Conservation (phyloP, 495 filamentous ascomycete genomes). For the Talaromyces ruber region DNA sequence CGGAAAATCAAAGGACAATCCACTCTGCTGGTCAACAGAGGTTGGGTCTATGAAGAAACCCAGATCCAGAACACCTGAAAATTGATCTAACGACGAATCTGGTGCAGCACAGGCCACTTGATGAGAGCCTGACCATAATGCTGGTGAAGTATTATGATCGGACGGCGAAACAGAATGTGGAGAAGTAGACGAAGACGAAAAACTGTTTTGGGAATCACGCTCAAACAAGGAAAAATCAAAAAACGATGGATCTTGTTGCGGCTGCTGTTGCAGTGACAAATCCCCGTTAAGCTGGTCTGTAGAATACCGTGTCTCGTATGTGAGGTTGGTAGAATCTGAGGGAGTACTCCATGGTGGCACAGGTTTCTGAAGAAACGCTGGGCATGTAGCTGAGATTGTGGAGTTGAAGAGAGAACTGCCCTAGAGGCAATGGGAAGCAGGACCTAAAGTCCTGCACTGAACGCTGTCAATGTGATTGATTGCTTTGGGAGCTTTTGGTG, state of each 20-base stretch:
- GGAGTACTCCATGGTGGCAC: conserved; percentile 3
- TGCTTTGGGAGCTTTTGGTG: background rate
- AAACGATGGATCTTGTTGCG: background rate
- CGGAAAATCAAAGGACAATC: background rate
- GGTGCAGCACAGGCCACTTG: background rate
- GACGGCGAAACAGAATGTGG: background rate
- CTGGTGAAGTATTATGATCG: background rate
- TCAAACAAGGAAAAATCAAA: conserved; percentile 5
- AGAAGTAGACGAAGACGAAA: conserved; percentile 4
- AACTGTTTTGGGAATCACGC: conserved; percentile 1
- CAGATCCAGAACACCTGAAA: background rate
- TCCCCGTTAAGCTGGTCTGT: background rate
- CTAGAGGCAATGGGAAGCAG: conserved; percentile 5
- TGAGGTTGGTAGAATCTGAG: background rate
- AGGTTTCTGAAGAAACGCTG: conserved; percentile 3
- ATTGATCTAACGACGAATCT: conserved; percentile 1
- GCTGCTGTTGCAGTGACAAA: background rate
- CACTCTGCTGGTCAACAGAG: background rate
- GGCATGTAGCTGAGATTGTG: conserved; percentile 5
- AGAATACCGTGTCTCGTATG: background rate
- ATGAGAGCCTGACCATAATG: conserved; percentile 1
- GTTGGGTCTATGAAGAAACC: conserved; percentile 1
- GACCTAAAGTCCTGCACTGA: conserved; percentile 4
- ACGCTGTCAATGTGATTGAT: conserved; percentile 1
- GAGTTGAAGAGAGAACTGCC: background rate